Conservation (phyloP, 2,329 filamentous ascomycete genomes). For the Lachnellula hyalina region DNA sequence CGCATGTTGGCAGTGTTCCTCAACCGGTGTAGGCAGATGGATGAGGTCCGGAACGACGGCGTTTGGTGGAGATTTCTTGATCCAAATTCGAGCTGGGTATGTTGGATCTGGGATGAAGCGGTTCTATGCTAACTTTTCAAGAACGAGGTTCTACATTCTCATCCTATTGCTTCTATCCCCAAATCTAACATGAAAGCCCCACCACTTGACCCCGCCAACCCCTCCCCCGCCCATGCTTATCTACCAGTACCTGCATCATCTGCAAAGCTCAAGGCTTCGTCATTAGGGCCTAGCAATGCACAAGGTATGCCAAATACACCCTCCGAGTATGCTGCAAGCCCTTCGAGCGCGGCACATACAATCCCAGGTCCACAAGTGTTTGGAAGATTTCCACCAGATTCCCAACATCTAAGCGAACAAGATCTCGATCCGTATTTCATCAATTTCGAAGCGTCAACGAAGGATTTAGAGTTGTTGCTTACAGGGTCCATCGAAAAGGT, state of each 20-base stretch:
- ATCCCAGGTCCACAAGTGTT: conserved; percentile 58
- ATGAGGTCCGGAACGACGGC: conserved; percentile 83
- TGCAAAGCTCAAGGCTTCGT: conserved; percentile 66
- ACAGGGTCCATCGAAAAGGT: conserved; percentile 96
- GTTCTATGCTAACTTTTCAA: conserved; percentile 36
- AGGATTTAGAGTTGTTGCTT: conserved; percentile 81
- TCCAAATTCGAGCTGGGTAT: conserved; percentile 96
- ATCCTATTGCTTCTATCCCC: conserved; percentile 84
- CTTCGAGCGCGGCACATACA: conserved; percentile 51
- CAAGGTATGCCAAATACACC: conserved; percentile 52
- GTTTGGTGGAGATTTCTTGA: conserved; percentile 98
- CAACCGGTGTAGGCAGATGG: conserved; percentile 90
- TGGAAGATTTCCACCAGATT: conserved; percentile 76
- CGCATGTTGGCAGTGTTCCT: conserved; percentile 95
- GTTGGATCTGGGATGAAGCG: conserved; percentile 19
- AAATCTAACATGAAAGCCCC: conserved; percentile 93
- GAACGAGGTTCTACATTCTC: conserved; percentile 92
- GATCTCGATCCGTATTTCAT: conserved; percentile 96
- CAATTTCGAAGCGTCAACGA: conserved; percentile 85
- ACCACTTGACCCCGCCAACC: conserved; percentile 92
- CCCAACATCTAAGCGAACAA: conserved; percentile 72
- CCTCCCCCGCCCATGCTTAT: conserved; percentile 77
- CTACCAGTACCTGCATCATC: conserved; percentile 81
- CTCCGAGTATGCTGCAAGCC: conserved; percentile 41
- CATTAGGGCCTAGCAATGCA: conserved; percentile 36